phyloP scores from a whole-genome alignment of 2,329 filamentous ascomycete genomes.

The Phyllosticta paracitricarpa region DNA sequence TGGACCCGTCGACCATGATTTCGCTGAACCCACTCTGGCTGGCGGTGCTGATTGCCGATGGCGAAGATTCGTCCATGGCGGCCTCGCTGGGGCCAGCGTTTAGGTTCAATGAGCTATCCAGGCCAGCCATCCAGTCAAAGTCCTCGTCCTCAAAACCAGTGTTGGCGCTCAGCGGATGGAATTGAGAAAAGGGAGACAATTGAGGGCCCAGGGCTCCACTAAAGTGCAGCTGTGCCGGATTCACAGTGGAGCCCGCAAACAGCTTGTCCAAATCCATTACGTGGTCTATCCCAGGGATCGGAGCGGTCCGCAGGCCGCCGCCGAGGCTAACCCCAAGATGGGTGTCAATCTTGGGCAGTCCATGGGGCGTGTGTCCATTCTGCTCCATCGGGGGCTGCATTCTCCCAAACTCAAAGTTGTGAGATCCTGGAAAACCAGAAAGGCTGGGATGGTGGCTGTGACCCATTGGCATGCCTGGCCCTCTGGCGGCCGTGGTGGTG shows the following conservation, averaged over 20 bases:
- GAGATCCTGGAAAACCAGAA: constrained; percentile 47
- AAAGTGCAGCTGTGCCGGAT: constrained; percentile 67
- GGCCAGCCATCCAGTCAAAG: constrained; percentile 76
- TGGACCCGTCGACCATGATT: constrained; percentile 70
- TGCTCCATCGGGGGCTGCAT: constrained; percentile 51
- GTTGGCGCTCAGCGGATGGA: constrained; percentile 47
- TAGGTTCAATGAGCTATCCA: constrained; percentile 60
- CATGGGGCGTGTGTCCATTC: constrained; percentile 54
- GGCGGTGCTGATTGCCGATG: constrained; percentile 88
- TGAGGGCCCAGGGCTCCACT: constrained; percentile 59
- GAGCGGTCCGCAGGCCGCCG: constrained; percentile 67
- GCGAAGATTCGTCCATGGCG: constrained; percentile 85
- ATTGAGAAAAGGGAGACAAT: constrained; percentile 37
- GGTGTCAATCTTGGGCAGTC: constrained; percentile 76
- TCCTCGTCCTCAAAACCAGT: constrained; percentile 61
- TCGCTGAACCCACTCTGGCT: constrained; percentile 90
- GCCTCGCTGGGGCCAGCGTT: constrained; percentile 56
- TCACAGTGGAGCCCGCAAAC: constrained; percentile 57
- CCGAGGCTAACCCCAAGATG: constrained; percentile 58
- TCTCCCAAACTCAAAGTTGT: constrained; percentile 56
- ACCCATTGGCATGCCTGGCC: constrained; percentile 35
- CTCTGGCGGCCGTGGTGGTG: constrained; percentile 33
- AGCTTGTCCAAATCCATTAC: constrained; percentile 62
- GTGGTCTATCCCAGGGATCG: constrained; percentile 50
- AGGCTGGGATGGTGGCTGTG: constrained; percentile 67